A percentile compares a stretch with the other conserved stretches of the same genome.
These are phyloP conservation scores for Cyberlindnera nakhonratchasimensis DNA, from an alignment of 805 yeast genomes.

Conservation along the genomic window DNA sequence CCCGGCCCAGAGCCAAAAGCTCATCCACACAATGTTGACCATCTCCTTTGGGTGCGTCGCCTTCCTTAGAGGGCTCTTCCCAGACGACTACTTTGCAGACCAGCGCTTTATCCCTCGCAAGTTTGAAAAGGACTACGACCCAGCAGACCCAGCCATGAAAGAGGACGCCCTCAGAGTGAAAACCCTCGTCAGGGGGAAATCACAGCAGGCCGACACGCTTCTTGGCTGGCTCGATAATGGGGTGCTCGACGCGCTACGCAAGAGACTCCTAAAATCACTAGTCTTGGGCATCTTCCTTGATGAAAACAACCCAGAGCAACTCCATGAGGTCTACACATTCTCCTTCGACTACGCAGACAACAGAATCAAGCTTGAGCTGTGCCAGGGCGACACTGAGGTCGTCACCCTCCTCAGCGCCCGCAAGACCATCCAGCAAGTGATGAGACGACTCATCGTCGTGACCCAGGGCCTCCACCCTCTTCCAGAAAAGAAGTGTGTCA, in stretches of 20 bases:
- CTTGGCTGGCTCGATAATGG: conserved; percentile 54
- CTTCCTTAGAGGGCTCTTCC: conserved; percentile 53
- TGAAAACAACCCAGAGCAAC: conserved; percentile 37
- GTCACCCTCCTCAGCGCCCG: conserved; percentile 35
- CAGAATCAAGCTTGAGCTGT: conserved; percentile 28
- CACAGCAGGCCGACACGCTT: conserved; percentile 45
- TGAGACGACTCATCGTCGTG: conserved; percentile 48
- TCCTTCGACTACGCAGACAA: conserved; percentile 39
- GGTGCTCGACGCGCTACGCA: conserved; percentile 41
- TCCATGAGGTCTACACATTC: conserved; percentile 52
- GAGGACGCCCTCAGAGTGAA: conserved; percentile 43
- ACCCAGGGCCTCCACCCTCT: conserved; percentile 53
- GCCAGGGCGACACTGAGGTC: conserved; percentile 11
- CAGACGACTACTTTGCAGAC: conserved; percentile 51
- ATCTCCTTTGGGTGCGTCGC: conserved; percentile 58
- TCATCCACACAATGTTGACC: conserved; percentile 45
- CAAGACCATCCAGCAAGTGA: conserved; percentile 43
- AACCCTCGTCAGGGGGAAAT: conserved; percentile 43
- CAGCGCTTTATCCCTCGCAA: conserved; percentile 41
- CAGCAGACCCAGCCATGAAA: conserved; percentile 27
- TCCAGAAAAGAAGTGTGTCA: conserved; percentile 44
- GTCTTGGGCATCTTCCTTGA: conserved; percentile 45
- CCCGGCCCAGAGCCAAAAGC: conserved; percentile 40
- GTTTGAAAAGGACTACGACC: conserved; percentile 27
- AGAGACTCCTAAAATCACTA: conserved; percentile 41